These are phyloP conservation scores for Cercospora sojina DNA, from an alignment of 2,329 filamentous ascomycete species.

Conservation along the genomic window DNA sequence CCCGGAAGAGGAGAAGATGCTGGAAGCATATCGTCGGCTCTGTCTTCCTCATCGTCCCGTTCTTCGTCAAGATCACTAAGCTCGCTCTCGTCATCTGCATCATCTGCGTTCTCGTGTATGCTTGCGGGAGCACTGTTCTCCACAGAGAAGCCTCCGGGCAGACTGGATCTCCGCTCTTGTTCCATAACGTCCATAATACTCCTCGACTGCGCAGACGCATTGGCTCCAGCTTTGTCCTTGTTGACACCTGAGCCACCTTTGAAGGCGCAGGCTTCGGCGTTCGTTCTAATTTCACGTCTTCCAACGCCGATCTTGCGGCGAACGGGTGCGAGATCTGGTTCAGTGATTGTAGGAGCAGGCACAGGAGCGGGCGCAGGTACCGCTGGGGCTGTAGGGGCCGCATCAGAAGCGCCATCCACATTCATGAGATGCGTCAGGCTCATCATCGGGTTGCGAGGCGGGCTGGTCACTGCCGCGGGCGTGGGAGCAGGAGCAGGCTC, in stretches of 20 bases:
- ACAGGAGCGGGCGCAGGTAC: not conserved
- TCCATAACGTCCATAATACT: conserved; percentile 30
- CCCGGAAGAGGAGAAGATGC: conserved; percentile 3
- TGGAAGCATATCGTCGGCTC: not conserved
- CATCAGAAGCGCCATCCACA: conserved; percentile 33
- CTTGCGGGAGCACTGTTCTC: conserved; percentile 58
- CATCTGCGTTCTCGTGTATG: conserved; percentile 53
- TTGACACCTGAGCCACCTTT: conserved; percentile 24
- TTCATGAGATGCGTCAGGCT: conserved; percentile 39
- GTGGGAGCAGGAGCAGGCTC: conserved; percentile 16
- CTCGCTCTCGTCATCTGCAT: conserved; percentile 57
- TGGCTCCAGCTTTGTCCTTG: conserved; percentile 16
- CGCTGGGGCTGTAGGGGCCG: conserved; percentile 4
- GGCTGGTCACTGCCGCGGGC: conserved; percentile 14
- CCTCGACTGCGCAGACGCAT: conserved; percentile 20
- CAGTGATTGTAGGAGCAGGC: conserved; percentile 15
- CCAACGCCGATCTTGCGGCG: conserved; percentile 58
- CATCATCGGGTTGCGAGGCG: conserved; percentile 36
- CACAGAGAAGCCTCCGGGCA: conserved; percentile 37
- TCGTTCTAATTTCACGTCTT: conserved; percentile 58
- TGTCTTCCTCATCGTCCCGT: not conserved
- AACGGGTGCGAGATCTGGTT: conserved; percentile 24
- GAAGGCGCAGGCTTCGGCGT: conserved; percentile 57
- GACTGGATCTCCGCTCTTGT: conserved; percentile 17
- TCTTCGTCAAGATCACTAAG: conserved; percentile 53